Base-by-base conservation (phyloP, 345 rosid species). In the Salix koriyanagi region DNA sequence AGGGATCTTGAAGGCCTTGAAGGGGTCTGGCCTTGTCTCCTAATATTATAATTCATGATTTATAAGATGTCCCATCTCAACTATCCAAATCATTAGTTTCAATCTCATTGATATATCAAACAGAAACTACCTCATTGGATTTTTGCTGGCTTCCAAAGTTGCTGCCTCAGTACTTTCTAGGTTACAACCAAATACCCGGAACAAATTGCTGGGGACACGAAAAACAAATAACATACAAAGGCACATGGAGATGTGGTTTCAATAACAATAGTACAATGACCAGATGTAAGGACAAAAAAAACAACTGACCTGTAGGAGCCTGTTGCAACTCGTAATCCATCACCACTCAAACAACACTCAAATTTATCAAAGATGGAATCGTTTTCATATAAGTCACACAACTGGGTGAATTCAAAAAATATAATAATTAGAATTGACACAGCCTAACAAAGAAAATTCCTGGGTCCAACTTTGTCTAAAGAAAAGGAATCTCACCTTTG, bases 311-410 rank as follows among this genome's bases (percentile, higher is more conserved):
- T 96, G 92, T 94, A 96, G 82, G 99, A 96, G 75, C 98, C 99
- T 64, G 99, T 91, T 50, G 97, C 97, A 66, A 92, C 96, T 81
- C 98, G 92, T 70, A 84, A 64, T 76, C 98, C 98, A 85, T 94
- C 93, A 44, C 97, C 97, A 74, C 99, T 96, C 80, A 90, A 79
- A 83, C 97, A 94, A 85, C 99, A 96, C 83, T 96, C 99, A 23
- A 96, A 96, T 86, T 96, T 96, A 82, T 96, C 99, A 76, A 96
- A 94, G 82, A 95, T 95, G 5, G 97, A 95, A 87, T 96, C 99
- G 58, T 95, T 95, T 85, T 95, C 99, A 75, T 95, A 95, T 78
- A 95, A 88, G 83, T 95, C 99, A 87, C 99, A 95, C 69, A 96
- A 87, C 99, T 96, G 94, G 71, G 82, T 39, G 77, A 67, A 81